Base-by-base conservation (phyloP, 2,329 filamentous ascomycete species). In the Alternaria solani region DNA sequence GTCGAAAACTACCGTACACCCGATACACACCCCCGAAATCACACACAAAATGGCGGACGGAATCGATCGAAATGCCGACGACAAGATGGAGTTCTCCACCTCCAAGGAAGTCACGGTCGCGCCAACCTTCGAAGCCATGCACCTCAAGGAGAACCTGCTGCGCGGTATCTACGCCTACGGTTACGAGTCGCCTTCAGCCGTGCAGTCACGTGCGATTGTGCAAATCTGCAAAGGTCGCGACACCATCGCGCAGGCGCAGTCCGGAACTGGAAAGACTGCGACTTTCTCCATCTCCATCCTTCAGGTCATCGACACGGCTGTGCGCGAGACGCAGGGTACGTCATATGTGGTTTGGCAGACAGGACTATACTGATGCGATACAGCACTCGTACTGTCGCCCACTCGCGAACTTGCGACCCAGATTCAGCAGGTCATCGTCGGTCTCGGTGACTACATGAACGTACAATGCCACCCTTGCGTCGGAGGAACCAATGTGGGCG, bases 391-490 rank as follows among this genome's bases (percentile, higher is more conserved):
- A 9, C 88, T 99, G 8, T 97, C 95, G 4, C 95, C 95, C 2
- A 98, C 94, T 20, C 93, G 95, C 77, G 95, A 99, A 86, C 85
- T 99, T 67, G 95, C 95, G 46, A 97, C 94, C 28, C 95, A 99
- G 82, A 99, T 99, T 67, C 95, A 99, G 82, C 97, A 93, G 36
- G 95, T 99, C 61, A 91, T 99, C 71, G 96, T 98, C 89, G 95
- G 95, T n/a, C 88, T 99, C n/a, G 95, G 95, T 68, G 95, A 99
- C 81, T 99, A 97, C 85, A 98, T 99, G 95, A 97, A 97, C 77
- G 93, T 99, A 4, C 94, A 99, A 81, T 99, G 95, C 82, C 95
- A 99, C 75, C 94, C 95, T 61, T 99, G 95, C 81, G 98, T 99
- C 74, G 95, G 95, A 69, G 95, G 95, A 62, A 99, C 95, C 69